Percentiles rank a stretch among this genome's conserved stretches.
These are phyloP conservation scores for Peronospora destructor DNA, from an alignment of 352 stramenopile species.

Conservation along the genomic window DNA sequence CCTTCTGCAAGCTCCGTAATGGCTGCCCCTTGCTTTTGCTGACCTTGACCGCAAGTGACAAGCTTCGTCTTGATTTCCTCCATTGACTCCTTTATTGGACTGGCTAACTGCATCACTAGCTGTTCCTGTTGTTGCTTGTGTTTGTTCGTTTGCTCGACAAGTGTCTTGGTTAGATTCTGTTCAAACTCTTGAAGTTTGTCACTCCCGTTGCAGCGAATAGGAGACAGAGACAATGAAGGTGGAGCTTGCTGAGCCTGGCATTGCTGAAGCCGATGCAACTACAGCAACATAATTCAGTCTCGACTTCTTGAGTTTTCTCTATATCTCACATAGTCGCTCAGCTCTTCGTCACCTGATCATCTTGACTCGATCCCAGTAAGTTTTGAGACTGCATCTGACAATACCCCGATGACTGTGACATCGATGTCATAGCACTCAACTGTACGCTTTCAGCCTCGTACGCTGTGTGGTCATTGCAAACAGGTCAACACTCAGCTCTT, in stretches of 20 bases:
- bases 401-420: conserved; percentile 36
- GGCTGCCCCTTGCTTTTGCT: conserved; percentile 8
- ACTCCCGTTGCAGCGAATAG: conserved; percentile 1
- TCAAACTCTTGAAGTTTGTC: conserved; percentile 18
- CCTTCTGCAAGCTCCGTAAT: conserved; percentile 12
- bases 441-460: conserved; percentile 26
- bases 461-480: conserved; percentile 7
- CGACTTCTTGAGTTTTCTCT: not conserved
- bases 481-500: not conserved
- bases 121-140: conserved; percentile 21
- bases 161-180: conserved; percentile 6
- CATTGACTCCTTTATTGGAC: conserved; percentile 22
- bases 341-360: conserved; percentile 22
- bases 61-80: conserved; percentile 15
- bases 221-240: not conserved
- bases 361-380: conserved; percentile 26
- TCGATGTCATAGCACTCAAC: conserved; percentile 30
- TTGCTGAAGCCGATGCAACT: conserved; percentile 16
- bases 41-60: not conserved
- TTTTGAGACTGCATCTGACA: conserved; percentile 34
- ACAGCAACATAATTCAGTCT: conserved; percentile 5
- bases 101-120: conserved; percentile 11
- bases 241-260: conserved; percentile 15
- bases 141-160: conserved; percentile 14
- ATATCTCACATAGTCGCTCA: not conserved